phyloP scores from a whole-genome alignment of 2,329 filamentous ascomycete species.

The Lachnellula cervina region DNA sequence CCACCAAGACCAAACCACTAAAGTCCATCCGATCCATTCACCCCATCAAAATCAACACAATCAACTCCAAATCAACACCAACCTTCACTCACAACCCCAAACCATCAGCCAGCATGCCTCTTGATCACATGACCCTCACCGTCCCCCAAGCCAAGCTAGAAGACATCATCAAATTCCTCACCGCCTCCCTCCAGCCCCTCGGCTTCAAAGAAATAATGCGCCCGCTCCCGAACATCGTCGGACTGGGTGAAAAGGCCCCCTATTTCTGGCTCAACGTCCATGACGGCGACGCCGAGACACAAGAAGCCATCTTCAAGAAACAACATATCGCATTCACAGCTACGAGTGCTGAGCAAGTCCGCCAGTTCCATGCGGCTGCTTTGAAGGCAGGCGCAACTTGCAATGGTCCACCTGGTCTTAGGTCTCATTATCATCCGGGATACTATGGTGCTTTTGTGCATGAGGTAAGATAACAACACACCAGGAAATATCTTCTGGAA shows the following conservation, averaged over 20 bases:
- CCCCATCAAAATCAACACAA: neutral
- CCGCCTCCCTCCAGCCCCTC: slow-evolving; percentile 6
- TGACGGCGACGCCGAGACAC: neutral
- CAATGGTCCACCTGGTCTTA: slow-evolving; percentile 15
- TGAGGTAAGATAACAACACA: neutral
- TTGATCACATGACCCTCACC: slow-evolving; percentile 9
- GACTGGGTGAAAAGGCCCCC: slow-evolving; percentile 10
- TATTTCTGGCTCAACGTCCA: slow-evolving; percentile 12
- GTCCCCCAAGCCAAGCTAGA: slow-evolving; percentile 14
- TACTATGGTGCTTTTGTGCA: slow-evolving; percentile 19
- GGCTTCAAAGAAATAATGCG: slow-evolving; percentile 15
- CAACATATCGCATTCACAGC: slow-evolving; percentile 17
- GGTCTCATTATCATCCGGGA: slow-evolving; percentile 11
- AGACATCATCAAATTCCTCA: slow-evolving; percentile 13
- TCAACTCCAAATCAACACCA: neutral
- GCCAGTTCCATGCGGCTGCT: slow-evolving; percentile 11
- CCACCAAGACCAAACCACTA: no score
- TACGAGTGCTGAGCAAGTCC: slow-evolving; percentile 14
- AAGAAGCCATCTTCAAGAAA: neutral
- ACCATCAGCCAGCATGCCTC: slow-evolving; percentile 9
- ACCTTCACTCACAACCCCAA: neutral
- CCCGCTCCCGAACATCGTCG: slow-evolving; percentile 10
- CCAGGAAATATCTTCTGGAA: no score
- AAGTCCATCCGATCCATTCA: neutral
- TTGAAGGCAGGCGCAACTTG: slow-evolving; percentile 14